Evolutionary conservation across 179 eudicot genomes (phyloP).

Genomic region (Drosera spatulata): DNA sequence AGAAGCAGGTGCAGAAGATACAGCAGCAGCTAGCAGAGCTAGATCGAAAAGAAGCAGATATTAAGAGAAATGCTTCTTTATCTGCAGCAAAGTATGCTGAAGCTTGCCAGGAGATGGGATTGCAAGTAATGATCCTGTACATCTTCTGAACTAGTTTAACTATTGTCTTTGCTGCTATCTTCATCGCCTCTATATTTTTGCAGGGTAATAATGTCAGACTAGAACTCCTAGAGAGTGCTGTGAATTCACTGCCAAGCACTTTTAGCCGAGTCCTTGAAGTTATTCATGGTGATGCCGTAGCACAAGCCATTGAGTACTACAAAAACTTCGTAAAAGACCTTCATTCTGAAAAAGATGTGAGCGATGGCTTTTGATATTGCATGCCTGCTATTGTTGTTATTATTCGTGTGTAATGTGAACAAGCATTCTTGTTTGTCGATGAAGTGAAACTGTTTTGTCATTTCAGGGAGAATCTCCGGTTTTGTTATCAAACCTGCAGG

Average conservation of each 20-base stretch:
- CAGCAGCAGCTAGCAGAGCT: slow-evolving; percentile 95
- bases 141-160: background rate
- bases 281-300: slow-evolving; percentile 53
- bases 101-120: slow-evolving; percentile 94
- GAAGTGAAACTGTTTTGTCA: background rate
- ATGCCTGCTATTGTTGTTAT: background rate
- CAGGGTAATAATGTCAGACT: slow-evolving; percentile 82
- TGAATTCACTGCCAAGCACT: slow-evolving; percentile 62
- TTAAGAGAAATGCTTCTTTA: slow-evolving; percentile 82
- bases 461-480: slow-evolving; percentile 30
- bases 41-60: slow-evolving; percentile 93
- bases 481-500: slow-evolving; percentile 47
- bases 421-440: background rate
- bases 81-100: slow-evolving; percentile 90
- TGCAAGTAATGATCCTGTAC: slow-evolving; percentile 43
- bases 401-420: background rate
- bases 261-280: slow-evolving; percentile 71
- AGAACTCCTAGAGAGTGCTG: slow-evolving; percentile 84
- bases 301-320: slow-evolving; percentile 69
- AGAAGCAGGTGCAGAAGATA: slow-evolving; percentile 87
- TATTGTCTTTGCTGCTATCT: background rate
- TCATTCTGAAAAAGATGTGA: slow-evolving; percentile 81
- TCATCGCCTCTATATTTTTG: slow-evolving; percentile 6
- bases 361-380: slow-evolving; percentile 9
- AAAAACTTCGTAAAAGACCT: slow-evolving; percentile 64